Evolutionary conservation across 2,329 filamentous ascomycete genomes (phyloP), one percentile per base, ranked within the genome.

Genomic region (Arthrobotrys musiformis): DNA sequence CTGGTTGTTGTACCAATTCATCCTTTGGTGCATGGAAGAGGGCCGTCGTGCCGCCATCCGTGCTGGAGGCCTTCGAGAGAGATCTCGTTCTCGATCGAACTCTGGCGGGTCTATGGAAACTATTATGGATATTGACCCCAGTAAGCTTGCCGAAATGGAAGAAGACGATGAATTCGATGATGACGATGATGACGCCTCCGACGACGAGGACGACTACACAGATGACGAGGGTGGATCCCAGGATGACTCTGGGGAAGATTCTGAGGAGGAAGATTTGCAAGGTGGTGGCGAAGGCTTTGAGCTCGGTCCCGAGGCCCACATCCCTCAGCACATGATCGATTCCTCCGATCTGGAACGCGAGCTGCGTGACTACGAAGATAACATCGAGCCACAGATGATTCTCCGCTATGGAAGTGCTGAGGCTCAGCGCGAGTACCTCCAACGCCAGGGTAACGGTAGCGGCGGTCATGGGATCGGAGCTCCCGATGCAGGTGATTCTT

Each of bases 291-390:
- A 56, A 35, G 50, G 50, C 8, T 58, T 58, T 40, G 54, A 58
- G 9, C 7, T 58, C 19, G 42, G 13, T 42, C n/a, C n/a, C n/a
- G n/a, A n/a, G n/a, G n/a, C 9, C 9, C 50, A 40, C 1, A 2
- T 5, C 6, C 37, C 28, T 4, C 40, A 22, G 13, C 60, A 58
- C 11, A 73, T 73, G 69, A 35, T 67, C 6, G 62, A 68, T 44
- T 67, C 30, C 2, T 62, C 62, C 6, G 70, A 74, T 52, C 52
- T 74, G 4, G 62, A 74, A 2, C 70, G 52, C 11, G 70, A 74
- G 30, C 40, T 74, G 2, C n/a, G 8, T 1, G 30, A 40, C 8
- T 67, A 33, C 26, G 40, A 66, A 30, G 19, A 37, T 8, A 50
- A 56, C 7, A 56, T 70, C 35, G 46, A 70, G 26, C 19, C 28